These are phyloP conservation scores for Phytophthora fragariaefolia DNA, from an alignment of 352 stramenopile species.

Conservation along the genomic window DNA sequence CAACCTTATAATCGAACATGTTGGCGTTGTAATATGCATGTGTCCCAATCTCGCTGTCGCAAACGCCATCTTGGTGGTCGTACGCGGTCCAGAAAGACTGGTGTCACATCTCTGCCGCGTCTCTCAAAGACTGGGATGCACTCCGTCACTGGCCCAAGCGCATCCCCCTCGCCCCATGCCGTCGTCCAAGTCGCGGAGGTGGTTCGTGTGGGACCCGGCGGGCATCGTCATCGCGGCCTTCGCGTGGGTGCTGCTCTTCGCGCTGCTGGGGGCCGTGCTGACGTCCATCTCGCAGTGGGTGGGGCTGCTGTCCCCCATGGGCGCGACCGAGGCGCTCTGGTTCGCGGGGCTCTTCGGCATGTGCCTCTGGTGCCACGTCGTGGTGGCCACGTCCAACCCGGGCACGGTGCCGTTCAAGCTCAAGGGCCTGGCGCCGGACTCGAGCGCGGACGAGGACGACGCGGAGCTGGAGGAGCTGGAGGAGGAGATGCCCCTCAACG, in stretches of 20 bases:
- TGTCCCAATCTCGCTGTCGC: no score
- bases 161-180: conserved; percentile 9
- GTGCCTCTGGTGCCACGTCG: conserved; percentile 75
- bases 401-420: conserved; percentile 66
- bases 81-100: not conserved
- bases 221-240: conserved; percentile 73
- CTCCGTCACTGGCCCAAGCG: not conserved
- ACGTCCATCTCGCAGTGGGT: conserved; percentile 63
- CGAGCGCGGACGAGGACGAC: conserved; percentile 14
- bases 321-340: conserved; percentile 48
- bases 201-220: conserved; percentile 71
- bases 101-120: not conserved
- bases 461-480: conserved; percentile 56
- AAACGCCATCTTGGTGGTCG: no score
- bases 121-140: not conserved
- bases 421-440: conserved; percentile 19
- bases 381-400: conserved; percentile 81
- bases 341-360: conserved; percentile 68
- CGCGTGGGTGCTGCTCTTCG: conserved; percentile 60
- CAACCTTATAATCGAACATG: no score
- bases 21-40: no score
- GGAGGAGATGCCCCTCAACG: conserved; percentile 65
- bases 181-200: conserved; percentile 23
- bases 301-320: conserved; percentile 56
- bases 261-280: conserved; percentile 50